Percentiles rank a stretch among this genome's conserved stretches.
These are phyloP conservation scores for Geotrichum ghanense DNA, from an alignment of 805 yeast genomes.

Conservation along the genomic window DNA sequence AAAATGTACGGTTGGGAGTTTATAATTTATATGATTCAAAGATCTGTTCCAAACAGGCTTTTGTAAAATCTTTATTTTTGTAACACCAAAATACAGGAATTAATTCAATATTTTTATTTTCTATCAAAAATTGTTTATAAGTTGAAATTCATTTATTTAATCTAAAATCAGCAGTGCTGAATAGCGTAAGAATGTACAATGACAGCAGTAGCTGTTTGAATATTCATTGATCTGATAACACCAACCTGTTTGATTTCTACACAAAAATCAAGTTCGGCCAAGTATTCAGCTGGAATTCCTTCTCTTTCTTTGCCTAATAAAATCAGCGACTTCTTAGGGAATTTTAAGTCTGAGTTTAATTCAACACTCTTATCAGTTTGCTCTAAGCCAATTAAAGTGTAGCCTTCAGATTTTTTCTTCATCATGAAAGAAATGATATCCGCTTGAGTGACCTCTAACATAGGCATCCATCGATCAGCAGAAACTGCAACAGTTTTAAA, in stretches of 20 bases:
- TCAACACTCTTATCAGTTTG: slow-evolving; percentile 86
- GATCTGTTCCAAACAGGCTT: no score
- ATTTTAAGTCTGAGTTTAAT: slow-evolving; percentile 47
- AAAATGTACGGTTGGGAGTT: no score
- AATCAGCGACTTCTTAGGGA: slow-evolving; percentile 71
- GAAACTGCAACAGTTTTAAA: slow-evolving; percentile 87
- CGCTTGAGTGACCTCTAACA: slow-evolving; percentile 57
- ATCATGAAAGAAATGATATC: slow-evolving; percentile 47
- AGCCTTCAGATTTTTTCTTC: slow-evolving; percentile 58
- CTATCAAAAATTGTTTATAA: no score
- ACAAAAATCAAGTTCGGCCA: slow-evolving; percentile 75
- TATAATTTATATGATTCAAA: no score
- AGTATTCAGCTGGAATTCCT: slow-evolving; percentile 79
- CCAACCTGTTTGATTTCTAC: slow-evolving; percentile 89
- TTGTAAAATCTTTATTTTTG: no score
- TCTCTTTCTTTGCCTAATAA: slow-evolving; percentile 79
- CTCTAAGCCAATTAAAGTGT: slow-evolving; percentile 79
- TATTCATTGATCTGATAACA: slow-evolving; percentile 88
- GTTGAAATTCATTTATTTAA: no score
- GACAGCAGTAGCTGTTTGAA: slow-evolving; percentile 93
- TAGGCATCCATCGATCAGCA: slow-evolving; percentile 94
- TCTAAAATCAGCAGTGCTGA: slow-evolving; percentile 39
- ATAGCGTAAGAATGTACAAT: slow-evolving; percentile 81
- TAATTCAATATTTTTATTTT: no score
- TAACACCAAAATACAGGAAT: no score